Evolutionary conservation across 164 flowering plant species (phyloP).

Genomic region (Cinnamomum chago): DNA sequence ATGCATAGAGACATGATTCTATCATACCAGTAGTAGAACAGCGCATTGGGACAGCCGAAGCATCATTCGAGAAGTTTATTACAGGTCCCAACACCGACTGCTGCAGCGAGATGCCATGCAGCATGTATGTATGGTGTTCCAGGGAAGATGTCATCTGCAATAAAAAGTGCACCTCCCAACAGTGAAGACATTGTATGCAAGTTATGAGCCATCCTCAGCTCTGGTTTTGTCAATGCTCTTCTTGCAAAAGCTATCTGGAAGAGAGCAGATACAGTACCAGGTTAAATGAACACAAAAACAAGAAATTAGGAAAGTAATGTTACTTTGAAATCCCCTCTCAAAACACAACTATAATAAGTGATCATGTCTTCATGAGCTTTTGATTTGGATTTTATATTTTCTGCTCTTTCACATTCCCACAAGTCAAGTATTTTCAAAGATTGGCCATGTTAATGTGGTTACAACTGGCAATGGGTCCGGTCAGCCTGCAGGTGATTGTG

Average conservation of each 20-base stretch:
- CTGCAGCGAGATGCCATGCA: conserved; percentile 98
- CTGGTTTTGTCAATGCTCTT: conserved; percentile 72
- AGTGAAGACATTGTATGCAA: conserved; percentile 80
- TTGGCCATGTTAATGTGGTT: too few relatives aligned
- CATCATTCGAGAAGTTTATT: conserved; percentile 72
- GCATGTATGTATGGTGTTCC: conserved; percentile 83
- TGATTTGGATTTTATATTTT: too few relatives aligned
- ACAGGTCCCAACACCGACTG: conserved; percentile 82
- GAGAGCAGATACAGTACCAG: neutral
- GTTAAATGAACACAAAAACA: neutral
- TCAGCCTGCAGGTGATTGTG: too few relatives aligned
- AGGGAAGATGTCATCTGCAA: conserved; percentile 85
- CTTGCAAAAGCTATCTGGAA: conserved; percentile 82
- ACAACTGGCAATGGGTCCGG: too few relatives aligned
- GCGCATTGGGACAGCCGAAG: neutral
- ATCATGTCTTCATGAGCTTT: too few relatives aligned
- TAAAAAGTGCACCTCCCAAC: conserved; percentile 74
- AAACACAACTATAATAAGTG: too few relatives aligned
- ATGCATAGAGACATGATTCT: neutral
- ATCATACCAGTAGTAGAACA: neutral
- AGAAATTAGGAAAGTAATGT: neutral
- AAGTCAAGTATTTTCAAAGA: too few relatives aligned
- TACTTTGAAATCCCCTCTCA: too few relatives aligned
- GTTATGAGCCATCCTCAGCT: conserved; percentile 63
- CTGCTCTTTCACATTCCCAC: too few relatives aligned